A percentile compares a stretch with the other conserved stretches of the same genome.
Evolutionary conservation across 177 flowering plant species (phyloP).

Genomic region (Viscum album): DNA sequence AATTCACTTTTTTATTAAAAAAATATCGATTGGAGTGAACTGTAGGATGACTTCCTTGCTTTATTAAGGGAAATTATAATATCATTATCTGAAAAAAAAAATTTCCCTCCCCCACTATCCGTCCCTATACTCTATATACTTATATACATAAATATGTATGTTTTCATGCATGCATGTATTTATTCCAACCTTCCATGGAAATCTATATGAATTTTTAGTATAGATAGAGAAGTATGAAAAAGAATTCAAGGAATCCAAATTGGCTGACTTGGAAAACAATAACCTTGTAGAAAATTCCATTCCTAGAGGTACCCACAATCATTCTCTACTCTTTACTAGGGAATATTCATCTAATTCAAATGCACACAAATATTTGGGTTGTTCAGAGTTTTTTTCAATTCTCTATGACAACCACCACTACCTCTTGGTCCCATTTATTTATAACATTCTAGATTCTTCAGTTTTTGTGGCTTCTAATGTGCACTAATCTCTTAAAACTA

Average conservation of each 20-base stretch:
- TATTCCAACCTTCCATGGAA: not conserved
- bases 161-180: no score
- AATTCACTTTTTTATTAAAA: no score
- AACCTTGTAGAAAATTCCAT: slow-evolving; percentile 89
- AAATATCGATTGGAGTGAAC: no score
- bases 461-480: slow-evolving; percentile 82
- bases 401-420: slow-evolving; percentile 75
- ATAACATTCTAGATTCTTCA: slow-evolving; percentile 93
- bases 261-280: slow-evolving; percentile 80
- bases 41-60: no score
- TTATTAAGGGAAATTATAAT: no score
- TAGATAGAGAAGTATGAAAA: slow-evolving; percentile 78
- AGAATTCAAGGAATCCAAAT: slow-evolving; percentile 68
- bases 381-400: slow-evolving; percentile 82
- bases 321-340: slow-evolving; percentile 76
- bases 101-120: no score
- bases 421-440: slow-evolving; percentile 74
- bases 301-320: slow-evolving; percentile 85
- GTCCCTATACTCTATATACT: no score
- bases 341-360: slow-evolving; percentile 97
- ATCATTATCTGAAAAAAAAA: no score
- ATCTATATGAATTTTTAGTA: slow-evolving; percentile 21
- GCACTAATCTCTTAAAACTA: slow-evolving; percentile 56
- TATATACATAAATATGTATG: no score
- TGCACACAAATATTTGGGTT: slow-evolving; percentile 90